phyloP scores from a whole-genome alignment of 805 yeast genomes.

The Teunomyces cretensis region DNA sequence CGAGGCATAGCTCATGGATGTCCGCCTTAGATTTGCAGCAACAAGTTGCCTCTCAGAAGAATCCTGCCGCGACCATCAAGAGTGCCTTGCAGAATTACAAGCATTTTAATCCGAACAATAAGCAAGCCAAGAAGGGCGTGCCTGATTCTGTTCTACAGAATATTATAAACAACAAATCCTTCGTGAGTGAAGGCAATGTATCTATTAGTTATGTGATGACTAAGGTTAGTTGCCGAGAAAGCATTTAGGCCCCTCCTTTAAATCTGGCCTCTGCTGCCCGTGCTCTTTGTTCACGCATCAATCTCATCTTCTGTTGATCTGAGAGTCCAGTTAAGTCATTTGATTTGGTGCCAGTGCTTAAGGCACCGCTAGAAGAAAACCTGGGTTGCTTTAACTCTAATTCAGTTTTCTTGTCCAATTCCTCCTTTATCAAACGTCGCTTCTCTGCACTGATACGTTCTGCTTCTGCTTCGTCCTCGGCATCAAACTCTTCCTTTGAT shows the following conservation, averaged over 20 bases:
- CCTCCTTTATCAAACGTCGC: slow-evolving; percentile 42
- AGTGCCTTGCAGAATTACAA: slow-evolving; percentile 60
- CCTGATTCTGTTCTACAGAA: slow-evolving; percentile 32
- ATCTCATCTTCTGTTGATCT: slow-evolving; percentile 69
- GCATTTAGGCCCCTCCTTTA: slow-evolving; percentile 3
- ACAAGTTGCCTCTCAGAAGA: slow-evolving; percentile 27
- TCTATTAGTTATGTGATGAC: slow-evolving; percentile 43
- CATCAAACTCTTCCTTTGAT: slow-evolving; percentile 56
- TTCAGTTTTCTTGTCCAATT: slow-evolving; percentile 43
- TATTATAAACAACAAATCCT: slow-evolving; percentile 19
- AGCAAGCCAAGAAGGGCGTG: neutral
- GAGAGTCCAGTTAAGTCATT: slow-evolving; percentile 59
- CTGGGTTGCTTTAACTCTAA: slow-evolving; percentile 35
- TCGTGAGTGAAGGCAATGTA: slow-evolving; percentile 12
- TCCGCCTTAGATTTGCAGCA: slow-evolving; percentile 53
- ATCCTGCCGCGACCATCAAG: slow-evolving; percentile 39
- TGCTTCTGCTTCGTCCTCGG: slow-evolving; percentile 34
- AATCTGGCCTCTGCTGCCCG: slow-evolving; percentile 93
- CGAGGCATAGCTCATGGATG: slow-evolving; percentile 38
- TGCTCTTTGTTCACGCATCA: slow-evolving; percentile 94
- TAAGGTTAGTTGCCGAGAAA: slow-evolving; percentile 24
- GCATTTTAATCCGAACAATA: slow-evolving; percentile 54
- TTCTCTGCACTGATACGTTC: slow-evolving; percentile 38
- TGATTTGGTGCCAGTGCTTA: slow-evolving; percentile 22
- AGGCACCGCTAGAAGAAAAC: slow-evolving; percentile 32